These are phyloP conservation scores for Rubus parviflorus DNA, from an alignment of 306 rosid genomes.

Conservation along the genomic window DNA sequence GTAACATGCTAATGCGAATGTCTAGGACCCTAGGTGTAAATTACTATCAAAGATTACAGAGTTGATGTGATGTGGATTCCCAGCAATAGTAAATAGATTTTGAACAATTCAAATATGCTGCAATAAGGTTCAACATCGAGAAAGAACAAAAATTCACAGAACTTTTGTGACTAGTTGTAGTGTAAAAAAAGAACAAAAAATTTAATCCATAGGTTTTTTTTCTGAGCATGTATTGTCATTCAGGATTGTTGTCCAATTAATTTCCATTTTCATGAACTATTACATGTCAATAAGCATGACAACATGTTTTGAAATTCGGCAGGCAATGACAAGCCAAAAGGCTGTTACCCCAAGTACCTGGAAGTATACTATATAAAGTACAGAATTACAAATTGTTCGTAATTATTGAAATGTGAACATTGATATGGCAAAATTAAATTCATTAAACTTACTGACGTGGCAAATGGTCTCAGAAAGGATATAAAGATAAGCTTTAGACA, in stretches of 20 bases:
- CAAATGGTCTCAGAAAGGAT: background rate
- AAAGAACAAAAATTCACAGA: background rate
- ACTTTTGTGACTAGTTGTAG: background rate
- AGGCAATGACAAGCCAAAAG: background rate
- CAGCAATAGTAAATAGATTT: background rate
- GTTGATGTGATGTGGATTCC: background rate
- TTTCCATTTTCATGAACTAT: background rate
- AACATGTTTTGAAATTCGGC: background rate
- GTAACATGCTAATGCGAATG: background rate
- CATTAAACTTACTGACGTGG: background rate
- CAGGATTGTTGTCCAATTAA: background rate
- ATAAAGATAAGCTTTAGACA: background rate
- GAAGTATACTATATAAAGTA: background rate
- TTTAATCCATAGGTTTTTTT: background rate
- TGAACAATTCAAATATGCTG: too few relatives aligned
- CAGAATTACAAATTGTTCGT: background rate
- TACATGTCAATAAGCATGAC: background rate
- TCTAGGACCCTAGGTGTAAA: background rate
- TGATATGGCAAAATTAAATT: background rate
- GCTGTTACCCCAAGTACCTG: background rate
- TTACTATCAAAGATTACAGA: background rate
- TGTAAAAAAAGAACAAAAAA: background rate
- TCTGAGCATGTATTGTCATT: background rate
- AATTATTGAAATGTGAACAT: background rate
- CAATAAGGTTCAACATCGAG: background rate